A percentile compares a stretch with the other conserved stretches of the same genome.
Evolutionary conservation across 2,329 filamentous ascomycete genomes (phyloP).

Genomic region (Colletotrichum paranaense): DNA sequence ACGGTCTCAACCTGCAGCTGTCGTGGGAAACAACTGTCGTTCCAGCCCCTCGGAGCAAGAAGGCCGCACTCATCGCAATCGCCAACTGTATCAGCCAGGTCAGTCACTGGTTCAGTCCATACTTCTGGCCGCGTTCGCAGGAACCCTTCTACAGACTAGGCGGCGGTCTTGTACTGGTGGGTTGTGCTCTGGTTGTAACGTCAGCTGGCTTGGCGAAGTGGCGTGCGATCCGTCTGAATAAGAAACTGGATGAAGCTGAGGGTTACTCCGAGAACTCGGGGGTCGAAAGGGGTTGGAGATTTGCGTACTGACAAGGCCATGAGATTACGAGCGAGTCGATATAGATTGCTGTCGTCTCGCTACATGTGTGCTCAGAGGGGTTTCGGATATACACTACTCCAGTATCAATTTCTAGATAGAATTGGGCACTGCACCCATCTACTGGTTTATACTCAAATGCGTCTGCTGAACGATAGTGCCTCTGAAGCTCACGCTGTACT

Average conservation of each 20-base stretch:
- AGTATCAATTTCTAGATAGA: too few species aligned
- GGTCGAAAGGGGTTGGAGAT: conserved; percentile 39
- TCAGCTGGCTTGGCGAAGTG: conserved; percentile 37
- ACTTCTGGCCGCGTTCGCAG: conserved; percentile 45
- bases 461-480: too few species aligned
- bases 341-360: too few species aligned
- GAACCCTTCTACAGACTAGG: conserved; percentile 43
- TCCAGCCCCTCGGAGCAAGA: conserved; percentile 50
- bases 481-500: too few species aligned
- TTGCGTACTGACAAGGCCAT: background rate
- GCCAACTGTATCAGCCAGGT: conserved; percentile 51
- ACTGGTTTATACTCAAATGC: too few species aligned
- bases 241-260: conserved; percentile 41
- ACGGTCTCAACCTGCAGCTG: conserved; percentile 51
- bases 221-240: conserved; percentile 39
- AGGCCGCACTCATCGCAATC: conserved; percentile 53
- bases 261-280: conserved; percentile 39
- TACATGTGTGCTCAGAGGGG: too few species aligned
- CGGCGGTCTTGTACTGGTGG: conserved; percentile 56
- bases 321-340: too few species aligned
- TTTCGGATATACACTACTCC: too few species aligned
- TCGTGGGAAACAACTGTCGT: conserved; percentile 53
- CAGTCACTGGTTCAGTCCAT: conserved; percentile 53
- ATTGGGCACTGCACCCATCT: too few species aligned
- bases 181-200: conserved; percentile 70